Evolutionary conservation across 345 rosid species (phyloP), one percentile per base, ranked within the genome.

Genomic region (Populus euphratica): DNA sequence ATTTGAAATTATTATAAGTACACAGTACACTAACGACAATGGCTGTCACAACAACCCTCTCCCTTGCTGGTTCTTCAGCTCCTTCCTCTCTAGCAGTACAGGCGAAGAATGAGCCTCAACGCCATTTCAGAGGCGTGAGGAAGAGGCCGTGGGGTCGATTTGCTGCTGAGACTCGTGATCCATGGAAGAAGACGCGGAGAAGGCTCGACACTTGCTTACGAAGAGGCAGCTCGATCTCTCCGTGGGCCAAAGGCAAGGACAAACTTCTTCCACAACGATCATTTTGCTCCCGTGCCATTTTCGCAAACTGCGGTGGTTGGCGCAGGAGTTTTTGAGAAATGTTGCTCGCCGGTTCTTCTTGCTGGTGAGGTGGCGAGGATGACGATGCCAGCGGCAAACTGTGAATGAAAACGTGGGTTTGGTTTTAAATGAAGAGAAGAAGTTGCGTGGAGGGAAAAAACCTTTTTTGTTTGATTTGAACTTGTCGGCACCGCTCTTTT

Each of bases 81-180:
- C 44, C 20, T 36, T 23, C 43, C 43, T 35, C 54, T 7, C 68
- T 33, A n/a, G 14, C 35, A 2, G n/a, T n/a, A n/a, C n/a, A n/a
- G n/a, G 31, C 20, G 20, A 59, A 14, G 29, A 59, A n/a, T 29
- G 68, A 38, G 23, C 29, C 35, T 23, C n/a, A 49, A 49, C 54
- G 74, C 72, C 68, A 78, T 29, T 85, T 76, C 50, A 54, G 87
- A 17, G 87, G 87, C 35, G 87, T 82, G 6, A 74, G 85, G 44
- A 85, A 79, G 75, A 82, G 85, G 50, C 84, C 84, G 12, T 84
- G 86, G 84, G 84, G 84, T 49, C 69, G 84, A 18, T 84, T 81
- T 29, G 85, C 87, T 5, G 85, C 87, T 18, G 85, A 85, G 85
- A 85, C 77, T 76, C 77, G 85, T 13, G 85, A 82, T 65, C 87